Evolutionary conservation across 495 filamentous ascomycete species (phyloP).

Genomic region (Letharia lupina): DNA sequence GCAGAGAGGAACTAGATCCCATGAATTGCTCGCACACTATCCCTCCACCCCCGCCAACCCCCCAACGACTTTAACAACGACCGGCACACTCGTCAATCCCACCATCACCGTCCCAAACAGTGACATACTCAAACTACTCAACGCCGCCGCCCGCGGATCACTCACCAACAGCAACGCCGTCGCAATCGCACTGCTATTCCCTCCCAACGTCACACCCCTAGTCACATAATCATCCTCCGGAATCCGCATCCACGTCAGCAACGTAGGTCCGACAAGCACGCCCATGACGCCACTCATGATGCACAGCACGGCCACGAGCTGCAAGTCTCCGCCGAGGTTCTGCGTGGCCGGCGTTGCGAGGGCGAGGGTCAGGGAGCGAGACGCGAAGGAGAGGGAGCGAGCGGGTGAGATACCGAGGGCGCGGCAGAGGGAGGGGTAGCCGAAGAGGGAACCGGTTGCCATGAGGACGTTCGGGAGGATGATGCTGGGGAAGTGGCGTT

Average conservation of each 20-base stretch:
- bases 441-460: constrained; percentile 40
- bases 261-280: constrained; percentile 37
- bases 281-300: constrained; percentile 48
- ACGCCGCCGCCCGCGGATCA: constrained; percentile 46
- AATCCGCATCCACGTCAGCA: constrained; percentile 38
- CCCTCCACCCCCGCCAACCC: constrained; percentile 11
- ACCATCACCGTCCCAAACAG: constrained; percentile 47
- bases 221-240: constrained; percentile 51
- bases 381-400: constrained; percentile 42
- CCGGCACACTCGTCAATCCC: constrained; percentile 42
- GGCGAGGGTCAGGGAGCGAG: constrained; percentile 44
- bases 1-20: background rate
- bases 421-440: constrained; percentile 41
- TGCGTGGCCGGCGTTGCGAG: constrained; percentile 40
- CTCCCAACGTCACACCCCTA: constrained; percentile 45
- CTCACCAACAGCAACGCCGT: constrained; percentile 43
- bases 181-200: constrained; percentile 45
- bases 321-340: constrained; percentile 45
- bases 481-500: constrained; percentile 40
- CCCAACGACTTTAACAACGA: constrained; percentile 26
- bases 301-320: constrained; percentile 41
- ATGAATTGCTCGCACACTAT: background rate
- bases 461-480: constrained; percentile 40
- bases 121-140: constrained; percentile 47
- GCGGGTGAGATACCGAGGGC: constrained; percentile 39